Conservation (phyloP, 805 yeast species). For the Candida montana region DNA sequence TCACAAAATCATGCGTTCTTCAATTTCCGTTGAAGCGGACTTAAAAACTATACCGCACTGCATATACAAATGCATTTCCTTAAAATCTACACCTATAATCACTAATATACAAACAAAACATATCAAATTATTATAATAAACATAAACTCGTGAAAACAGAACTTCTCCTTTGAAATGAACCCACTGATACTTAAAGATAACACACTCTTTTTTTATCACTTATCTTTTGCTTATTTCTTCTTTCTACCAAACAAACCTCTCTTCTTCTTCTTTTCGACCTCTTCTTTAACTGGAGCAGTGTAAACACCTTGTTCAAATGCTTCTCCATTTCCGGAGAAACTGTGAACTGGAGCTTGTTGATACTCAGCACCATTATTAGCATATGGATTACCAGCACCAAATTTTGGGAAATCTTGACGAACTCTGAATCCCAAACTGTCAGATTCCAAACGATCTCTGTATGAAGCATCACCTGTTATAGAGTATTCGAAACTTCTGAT, state of each 20-base stretch:
- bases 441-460: conserved; percentile 78
- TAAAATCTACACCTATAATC: too few species aligned
- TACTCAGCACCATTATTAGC: conserved; percentile 21
- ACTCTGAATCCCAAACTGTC: conserved; percentile 79
- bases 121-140: background rate
- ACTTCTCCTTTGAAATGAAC: background rate
- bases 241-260: conserved; percentile 75
- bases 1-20: too few species aligned
- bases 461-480: conserved; percentile 79
- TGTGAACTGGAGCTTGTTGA: conserved; percentile 24
- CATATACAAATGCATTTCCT: too few species aligned
- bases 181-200: background rate
- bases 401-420: conserved; percentile 65
- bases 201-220: background rate
- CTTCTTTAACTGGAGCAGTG: conserved; percentile 42
- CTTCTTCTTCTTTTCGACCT: conserved; percentile 62
- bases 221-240: conserved; percentile 26
- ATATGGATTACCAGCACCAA: conserved; percentile 34
- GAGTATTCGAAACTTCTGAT: conserved; percentile 91
- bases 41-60: too few species aligned
- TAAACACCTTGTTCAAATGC: conserved; percentile 55
- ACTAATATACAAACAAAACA: background rate
- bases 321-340: conserved; percentile 28
- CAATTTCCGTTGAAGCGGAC: too few species aligned
- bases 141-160: background rate